These are phyloP conservation scores for Novymonas esmeraldas DNA, from an alignment of 208 protist genomes.

Conservation along the genomic window DNA sequence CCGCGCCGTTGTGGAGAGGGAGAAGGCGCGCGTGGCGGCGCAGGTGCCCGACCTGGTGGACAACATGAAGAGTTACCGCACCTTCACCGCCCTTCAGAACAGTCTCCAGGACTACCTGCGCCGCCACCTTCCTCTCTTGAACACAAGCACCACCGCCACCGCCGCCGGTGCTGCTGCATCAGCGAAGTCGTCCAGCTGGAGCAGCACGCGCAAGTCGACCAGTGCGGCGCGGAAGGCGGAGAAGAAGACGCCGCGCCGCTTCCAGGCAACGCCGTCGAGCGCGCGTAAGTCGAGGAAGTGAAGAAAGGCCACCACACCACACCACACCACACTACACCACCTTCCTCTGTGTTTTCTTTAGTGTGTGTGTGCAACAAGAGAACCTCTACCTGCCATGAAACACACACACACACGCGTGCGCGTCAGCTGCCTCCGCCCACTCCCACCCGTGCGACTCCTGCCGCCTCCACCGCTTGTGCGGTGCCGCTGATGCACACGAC, in stretches of 20 bases:
- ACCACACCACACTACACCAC: not conserved
- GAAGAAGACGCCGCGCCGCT: conserved; percentile 30
- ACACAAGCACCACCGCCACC: not conserved
- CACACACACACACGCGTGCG: too few relatives aligned
- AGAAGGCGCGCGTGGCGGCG: conserved; percentile 42
- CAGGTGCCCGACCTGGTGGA: conserved; percentile 67
- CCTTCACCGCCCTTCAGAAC: conserved; percentile 87
- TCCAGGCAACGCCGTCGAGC: conserved; percentile 4
- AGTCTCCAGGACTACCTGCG: conserved; percentile 81
- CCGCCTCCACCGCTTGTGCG: too few relatives aligned
- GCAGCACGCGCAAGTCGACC: not conserved
- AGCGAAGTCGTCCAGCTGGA: not conserved
- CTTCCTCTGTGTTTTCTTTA: not conserved
- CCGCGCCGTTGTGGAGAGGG: conserved; percentile 41
- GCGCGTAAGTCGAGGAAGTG: conserved; percentile 14
- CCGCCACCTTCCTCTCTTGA: conserved; percentile 63
- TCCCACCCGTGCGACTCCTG: not conserved
- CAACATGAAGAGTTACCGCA: conserved; percentile 59
- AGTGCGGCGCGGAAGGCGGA: conserved; percentile 6
- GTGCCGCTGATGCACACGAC: too few relatives aligned
- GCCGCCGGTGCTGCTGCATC: too few relatives aligned
- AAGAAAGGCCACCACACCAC: not conserved
- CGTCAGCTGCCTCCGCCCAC: not conserved
- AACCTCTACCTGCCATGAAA: too few relatives aligned
- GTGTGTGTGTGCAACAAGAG: not conserved